A percentile compares a stretch with the other conserved stretches of the same genome.
phyloP scores from a whole-genome alignment of 805 yeast species.

The Yarrowia yakushimensis region DNA sequence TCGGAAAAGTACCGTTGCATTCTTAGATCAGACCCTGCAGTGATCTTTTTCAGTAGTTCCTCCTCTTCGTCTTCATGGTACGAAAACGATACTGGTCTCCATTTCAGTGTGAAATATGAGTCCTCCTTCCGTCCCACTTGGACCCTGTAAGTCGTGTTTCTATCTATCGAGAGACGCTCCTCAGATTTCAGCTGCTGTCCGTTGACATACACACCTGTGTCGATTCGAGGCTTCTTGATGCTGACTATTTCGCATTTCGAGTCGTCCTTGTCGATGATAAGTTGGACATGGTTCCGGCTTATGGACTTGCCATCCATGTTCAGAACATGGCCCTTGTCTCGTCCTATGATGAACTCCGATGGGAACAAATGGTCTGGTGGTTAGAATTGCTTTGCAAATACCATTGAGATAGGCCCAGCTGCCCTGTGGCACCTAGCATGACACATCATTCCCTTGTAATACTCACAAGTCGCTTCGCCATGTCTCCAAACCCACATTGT shows the following conservation, averaged over 20 bases:
- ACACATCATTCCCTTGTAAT: background rate
- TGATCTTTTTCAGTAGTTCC: slow-evolving; percentile 26
- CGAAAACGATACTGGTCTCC: slow-evolving; percentile 34
- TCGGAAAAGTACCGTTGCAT: slow-evolving; percentile 30
- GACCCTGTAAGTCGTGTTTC: slow-evolving; percentile 25
- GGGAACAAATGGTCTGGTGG: slow-evolving; percentile 14
- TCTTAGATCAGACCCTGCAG: slow-evolving; percentile 32
- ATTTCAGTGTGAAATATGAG: slow-evolving; percentile 28
- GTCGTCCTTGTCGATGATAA: slow-evolving; percentile 10
- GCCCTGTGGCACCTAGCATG: background rate
- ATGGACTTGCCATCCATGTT: slow-evolving; percentile 18
- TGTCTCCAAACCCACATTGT: slow-evolving; percentile 20
- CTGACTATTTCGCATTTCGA: slow-evolving; percentile 17
- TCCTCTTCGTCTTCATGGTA: slow-evolving; percentile 29
- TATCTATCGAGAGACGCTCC: background rate
- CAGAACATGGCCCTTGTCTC: slow-evolving; percentile 9
- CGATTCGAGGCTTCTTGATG: slow-evolving; percentile 14
- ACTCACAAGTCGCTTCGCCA: slow-evolving; percentile 11
- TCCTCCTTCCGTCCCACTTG: slow-evolving; percentile 31
- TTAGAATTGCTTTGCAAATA: background rate
- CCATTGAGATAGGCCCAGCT: background rate
- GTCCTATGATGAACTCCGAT: background rate
- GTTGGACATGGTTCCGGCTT: slow-evolving; percentile 13
- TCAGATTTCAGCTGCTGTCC: slow-evolving; percentile 3
- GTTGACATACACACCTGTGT: slow-evolving; percentile 5